These are phyloP conservation scores for Salvia splendens DNA, from an alignment of 257 asterid species.

Conservation along the genomic window DNA sequence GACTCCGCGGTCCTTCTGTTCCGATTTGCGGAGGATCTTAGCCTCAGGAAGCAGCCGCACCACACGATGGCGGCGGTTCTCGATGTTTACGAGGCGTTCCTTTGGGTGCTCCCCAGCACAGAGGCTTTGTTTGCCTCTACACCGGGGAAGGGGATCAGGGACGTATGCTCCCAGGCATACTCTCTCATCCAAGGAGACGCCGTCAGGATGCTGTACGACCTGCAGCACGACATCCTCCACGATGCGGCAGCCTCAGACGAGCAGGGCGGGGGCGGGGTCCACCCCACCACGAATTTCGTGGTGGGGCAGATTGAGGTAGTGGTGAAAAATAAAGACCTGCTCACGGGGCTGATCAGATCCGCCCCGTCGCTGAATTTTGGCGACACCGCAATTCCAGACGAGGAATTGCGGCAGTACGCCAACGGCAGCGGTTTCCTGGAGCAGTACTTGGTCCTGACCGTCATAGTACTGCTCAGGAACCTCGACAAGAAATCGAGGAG, in stretches of 20 bases:
- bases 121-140: slow-evolving; percentile 31
- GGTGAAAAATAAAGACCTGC: slow-evolving; percentile 29
- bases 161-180: background rate
- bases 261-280: slow-evolving; percentile 42
- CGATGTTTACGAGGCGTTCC: slow-evolving; percentile 33
- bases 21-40: slow-evolving; percentile 36
- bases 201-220: slow-evolving; percentile 37
- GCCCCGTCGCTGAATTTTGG: slow-evolving; percentile 24
- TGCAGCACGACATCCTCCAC: slow-evolving; percentile 24
- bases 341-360: slow-evolving; percentile 35
- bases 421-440: slow-evolving; percentile 27
- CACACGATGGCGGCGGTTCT: slow-evolving; percentile 38
- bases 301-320: slow-evolving; percentile 33
- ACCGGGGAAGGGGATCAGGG: slow-evolving; percentile 30
- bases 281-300: slow-evolving; percentile 29
- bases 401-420: slow-evolving; percentile 21
- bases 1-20: slow-evolving; percentile 36
- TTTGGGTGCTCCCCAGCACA: slow-evolving; percentile 30
- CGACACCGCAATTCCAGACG: background rate
- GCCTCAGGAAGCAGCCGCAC: slow-evolving; percentile 31
- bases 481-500: slow-evolving; percentile 26
- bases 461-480: slow-evolving; percentile 33
- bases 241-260: slow-evolving; percentile 24
- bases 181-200: slow-evolving; percentile 34
- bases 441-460: slow-evolving; percentile 43